These are phyloP conservation scores for Tetrapyrgos nigripes DNA, from an alignment of 1,284 basidiomycete species.

Conservation along the genomic window DNA sequence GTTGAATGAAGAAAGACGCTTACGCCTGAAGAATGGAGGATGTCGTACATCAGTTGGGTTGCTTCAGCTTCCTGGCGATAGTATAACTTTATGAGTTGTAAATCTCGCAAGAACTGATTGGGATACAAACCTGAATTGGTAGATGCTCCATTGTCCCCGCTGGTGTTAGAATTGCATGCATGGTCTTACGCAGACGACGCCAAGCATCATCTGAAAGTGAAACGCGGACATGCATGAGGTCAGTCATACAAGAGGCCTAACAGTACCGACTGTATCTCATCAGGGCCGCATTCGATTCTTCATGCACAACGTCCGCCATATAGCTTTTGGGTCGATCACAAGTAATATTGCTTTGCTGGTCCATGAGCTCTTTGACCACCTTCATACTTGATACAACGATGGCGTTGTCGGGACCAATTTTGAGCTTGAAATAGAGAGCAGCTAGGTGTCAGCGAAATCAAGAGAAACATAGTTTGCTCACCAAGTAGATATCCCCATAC, in stretches of 20 bases:
- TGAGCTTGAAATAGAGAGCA: neutral
- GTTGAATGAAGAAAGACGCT: slow-evolving; percentile 14
- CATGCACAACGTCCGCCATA: neutral
- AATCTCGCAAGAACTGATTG: neutral
- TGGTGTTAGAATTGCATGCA: slow-evolving; percentile 32
- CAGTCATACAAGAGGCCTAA: neutral
- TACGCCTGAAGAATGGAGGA: slow-evolving; percentile 17
- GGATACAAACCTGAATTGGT: slow-evolving; percentile 23
- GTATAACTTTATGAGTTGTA: neutral
- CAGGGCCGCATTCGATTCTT: neutral
- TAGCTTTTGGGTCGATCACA: neutral
- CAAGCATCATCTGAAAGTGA: slow-evolving; percentile 27
- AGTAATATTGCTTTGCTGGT: neutral
- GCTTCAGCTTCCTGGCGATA: neutral
- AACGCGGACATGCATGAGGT: neutral
- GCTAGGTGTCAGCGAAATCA: neutral
- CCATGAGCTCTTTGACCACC: neutral
- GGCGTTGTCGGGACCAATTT: neutral
- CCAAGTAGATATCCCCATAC: neutral
- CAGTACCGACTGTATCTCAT: neutral
- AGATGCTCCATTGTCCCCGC: slow-evolving; percentile 30
- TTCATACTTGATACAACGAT: neutral
- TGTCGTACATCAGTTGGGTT: neutral
- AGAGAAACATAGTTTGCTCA: neutral
- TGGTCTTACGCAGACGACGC: slow-evolving; percentile 31